Base-by-base conservation (phyloP, 352 stramenopile species). In the Phytophthora fragariaefolia region DNA sequence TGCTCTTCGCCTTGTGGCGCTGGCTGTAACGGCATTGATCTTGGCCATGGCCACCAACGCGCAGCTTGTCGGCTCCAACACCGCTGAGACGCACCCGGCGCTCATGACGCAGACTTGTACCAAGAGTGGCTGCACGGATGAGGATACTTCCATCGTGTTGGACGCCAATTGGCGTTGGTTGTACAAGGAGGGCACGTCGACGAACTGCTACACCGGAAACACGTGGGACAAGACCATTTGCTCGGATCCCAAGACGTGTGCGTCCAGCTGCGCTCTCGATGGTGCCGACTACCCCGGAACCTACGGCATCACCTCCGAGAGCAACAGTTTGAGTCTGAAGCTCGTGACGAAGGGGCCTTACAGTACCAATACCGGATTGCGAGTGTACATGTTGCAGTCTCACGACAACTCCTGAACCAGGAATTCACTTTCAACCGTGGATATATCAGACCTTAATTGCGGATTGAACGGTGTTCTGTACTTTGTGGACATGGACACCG, bases 141-240 rank as follows among this genome's bases (percentile, higher is more conserved):
- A 76, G 24, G 24, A 56, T 2, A 85, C 73, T 23, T 82, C 76
- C 52, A 66, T 87, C 57, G 79, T 85, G 45, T 66, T 87, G 6
- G 78, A 87, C 51, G 73, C 75, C 36, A 84, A 87, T 65, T 83
- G 78, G 75, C 75, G 78, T 47, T 83, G 75, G 78, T 60, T 81
- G 32, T 76, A 83, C 66, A 77, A 81, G 27, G 52, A 72, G 40
- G 67, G 59, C 53, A 74, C 63, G 49, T 79, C 74, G 49, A 75
- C 45, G 26, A 82, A 83, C 64, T 84, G 75, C 70, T 87, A 81
- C 73, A 75, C 58, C n/a, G 38, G 38, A 46, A 46, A 46, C 38
- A 20, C 13, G 38, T 46, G 73, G 73, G 63, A 85, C 48, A 42
- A 57, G 15, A 30, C 47, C 38, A 63, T 83, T 17, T 87, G 76